Base-by-base conservation (phyloP, 1,284 basidiomycete genomes). In the Malassezia furfur region DNA sequence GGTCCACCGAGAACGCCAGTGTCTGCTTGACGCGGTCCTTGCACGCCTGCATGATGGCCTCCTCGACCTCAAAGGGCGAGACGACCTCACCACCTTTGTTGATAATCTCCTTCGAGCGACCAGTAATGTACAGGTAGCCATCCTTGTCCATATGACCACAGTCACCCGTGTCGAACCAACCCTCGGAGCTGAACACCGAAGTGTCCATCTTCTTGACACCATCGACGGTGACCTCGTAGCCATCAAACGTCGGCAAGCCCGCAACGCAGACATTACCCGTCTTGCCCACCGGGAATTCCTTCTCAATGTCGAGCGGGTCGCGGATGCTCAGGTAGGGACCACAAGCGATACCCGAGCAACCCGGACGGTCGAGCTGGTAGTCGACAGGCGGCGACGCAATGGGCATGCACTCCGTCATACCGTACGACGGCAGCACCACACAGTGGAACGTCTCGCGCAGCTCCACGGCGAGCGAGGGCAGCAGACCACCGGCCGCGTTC, bases 71-170 rank as follows among this genome's bases (percentile, higher is more conserved):
- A 47, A 74, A 74, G n/a, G 72, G 72, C 10, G 72, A 74, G 22
- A 74, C 63, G 40, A 74, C 72, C 41, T 74, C 72, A 60, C 72
- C 72, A 56, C 72, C 72, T 61, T 74, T 74, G 68, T 74, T 74
- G 61, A 74, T 74, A 62, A 74, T 74, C 55, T 74, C 72, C 53
- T 74, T 74, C 11, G 68, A 71, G 39, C 72, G 69, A 62, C 72
- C 72, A 11, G 72, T 74, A 56, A 74, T 74, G 61, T 62, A 74
- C 44, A 74, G 63, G 50, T 74, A 74, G 43, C 72, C 72, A 48
- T 74, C 72, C 17, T 68, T 59, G 44, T 74, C 72, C 72, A 73
- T 73, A 57, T 74, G 70, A n/a, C 72, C 72, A 70, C 72, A 72
- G 53, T 74, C 72, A 51, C 72, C 72, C 14, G 70, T 66, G 60